These are phyloP conservation scores for Penicillium lagena DNA, from an alignment of 495 filamentous ascomycete genomes.

Conservation along the genomic window DNA sequence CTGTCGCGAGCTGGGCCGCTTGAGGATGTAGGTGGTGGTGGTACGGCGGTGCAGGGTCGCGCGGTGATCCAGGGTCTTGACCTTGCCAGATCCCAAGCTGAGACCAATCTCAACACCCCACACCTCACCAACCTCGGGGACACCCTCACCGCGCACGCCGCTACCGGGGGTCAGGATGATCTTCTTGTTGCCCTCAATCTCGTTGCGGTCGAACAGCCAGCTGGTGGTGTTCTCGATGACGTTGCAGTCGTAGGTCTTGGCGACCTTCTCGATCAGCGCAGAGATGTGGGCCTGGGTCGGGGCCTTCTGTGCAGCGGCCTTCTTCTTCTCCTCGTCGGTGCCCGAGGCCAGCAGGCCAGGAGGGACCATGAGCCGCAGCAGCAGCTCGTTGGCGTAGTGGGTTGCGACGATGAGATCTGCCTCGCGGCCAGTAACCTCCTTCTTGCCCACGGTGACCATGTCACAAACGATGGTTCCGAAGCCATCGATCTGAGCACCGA, in stretches of 20 bases:
- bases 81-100: conserved; percentile 84
- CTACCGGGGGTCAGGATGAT: conserved; percentile 87
- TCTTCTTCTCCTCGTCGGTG: conserved; percentile 88
- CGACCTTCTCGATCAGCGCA: conserved; percentile 81
- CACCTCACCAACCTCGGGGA: conserved; percentile 86
- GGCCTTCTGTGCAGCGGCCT: conserved; percentile 74
- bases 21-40: conserved; percentile 79
- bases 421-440: conserved; percentile 60
- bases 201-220: conserved; percentile 91
- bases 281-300: conserved; percentile 80
- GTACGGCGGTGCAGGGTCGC: conserved; percentile 91
- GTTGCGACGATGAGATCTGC: conserved; percentile 88
- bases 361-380: conserved; percentile 84
- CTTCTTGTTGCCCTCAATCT: conserved; percentile 98
- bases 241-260: conserved; percentile 83
- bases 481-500: conserved; percentile 96
- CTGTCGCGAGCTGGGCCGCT: conserved; percentile 85
- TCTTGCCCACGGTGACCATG: conserved; percentile 65
- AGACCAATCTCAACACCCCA: conserved; percentile 97
- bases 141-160: conserved; percentile 80
- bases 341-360: conserved; percentile 77
- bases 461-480: conserved; percentile 96
- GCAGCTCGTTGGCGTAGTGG: conserved; percentile 91
- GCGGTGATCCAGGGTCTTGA: conserved; percentile 82
- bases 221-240: conserved; percentile 96